Percentiles rank a stretch among this genome's conserved stretches.
Conservation (phyloP, 2,329 filamentous ascomycete species). For the Trichoderma pleuroti region DNA sequence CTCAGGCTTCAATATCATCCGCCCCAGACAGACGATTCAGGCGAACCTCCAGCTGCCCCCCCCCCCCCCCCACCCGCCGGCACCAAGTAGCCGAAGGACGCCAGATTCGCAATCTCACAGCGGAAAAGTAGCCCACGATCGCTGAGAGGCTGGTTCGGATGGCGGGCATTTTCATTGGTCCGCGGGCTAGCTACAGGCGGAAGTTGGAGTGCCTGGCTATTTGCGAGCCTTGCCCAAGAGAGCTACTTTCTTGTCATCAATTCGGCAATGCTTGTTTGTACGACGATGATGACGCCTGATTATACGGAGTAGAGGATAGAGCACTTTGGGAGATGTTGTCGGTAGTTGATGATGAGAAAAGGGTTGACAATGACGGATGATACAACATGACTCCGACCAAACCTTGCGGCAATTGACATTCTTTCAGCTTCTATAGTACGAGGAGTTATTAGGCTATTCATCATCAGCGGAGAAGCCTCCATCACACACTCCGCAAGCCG, state of each 20-base stretch:
- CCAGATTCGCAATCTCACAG: not conserved
- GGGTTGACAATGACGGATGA: not conserved
- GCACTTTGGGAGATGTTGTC: not conserved
- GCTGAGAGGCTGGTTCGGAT: not conserved
- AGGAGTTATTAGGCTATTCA: not conserved
- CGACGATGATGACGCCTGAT: no score
- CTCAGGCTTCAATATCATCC: not conserved
- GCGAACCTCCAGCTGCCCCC: not conserved
- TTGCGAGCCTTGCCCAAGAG: not conserved
- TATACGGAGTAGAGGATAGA: no score
- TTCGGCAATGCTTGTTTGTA: not conserved
- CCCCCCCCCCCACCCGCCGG: not conserved
- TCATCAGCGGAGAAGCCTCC: not conserved
- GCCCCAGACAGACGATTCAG: not conserved
- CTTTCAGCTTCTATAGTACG: not conserved
- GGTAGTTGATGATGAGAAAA: not conserved
- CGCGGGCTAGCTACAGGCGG: not conserved
- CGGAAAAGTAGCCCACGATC: not conserved
- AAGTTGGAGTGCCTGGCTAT: not conserved
- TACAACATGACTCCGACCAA: not conserved
- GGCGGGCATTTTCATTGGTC: not conserved
- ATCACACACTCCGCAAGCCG: not conserved
- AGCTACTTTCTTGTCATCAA: not conserved
- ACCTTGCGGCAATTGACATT: not conserved
- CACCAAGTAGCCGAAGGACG: not conserved